Evolutionary conservation across 805 yeast species (phyloP), one percentile per base, ranked within the genome.

Genomic region (Suhomyces faveliae): DNA sequence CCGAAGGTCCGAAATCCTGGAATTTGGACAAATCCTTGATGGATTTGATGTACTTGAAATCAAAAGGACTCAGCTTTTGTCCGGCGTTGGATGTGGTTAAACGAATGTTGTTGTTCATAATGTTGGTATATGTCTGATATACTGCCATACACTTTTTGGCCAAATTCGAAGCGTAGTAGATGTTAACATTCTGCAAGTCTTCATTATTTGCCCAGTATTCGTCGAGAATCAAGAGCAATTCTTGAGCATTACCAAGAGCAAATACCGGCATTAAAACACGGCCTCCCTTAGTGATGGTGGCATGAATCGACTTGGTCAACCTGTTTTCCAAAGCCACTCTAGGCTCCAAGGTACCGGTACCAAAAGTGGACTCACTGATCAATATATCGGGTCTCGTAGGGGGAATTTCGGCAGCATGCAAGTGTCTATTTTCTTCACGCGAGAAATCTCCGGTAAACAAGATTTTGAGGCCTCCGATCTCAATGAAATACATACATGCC

Each of bases 71-170:
- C 23, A 67, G 53, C 42, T 65, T 64, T 29, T 68, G 68, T 15
- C 61, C 57, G 27, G 67, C 55, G 13, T 58, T 60, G 8, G 64
- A 52, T 0, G 87, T 77, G 13, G 63, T 57, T 10, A 90, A 83
- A 53, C 96, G 76, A 45, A 94, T 89, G 50, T 80, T 83, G 57
- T 92, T 97, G 68, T 92, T 94, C 99, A 94, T 94, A 89, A 92
- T 91, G 68, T 88, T 89, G 45, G 95, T 87, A 63, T 92, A 94
- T 0, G 98, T 89, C 64, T 94, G 98, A 63, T 90, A 94, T 3
- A 94, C 98, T 1, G 96, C 95, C 86, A 94, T 85, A 78, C 98
- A 95, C 64, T 90, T 94, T 59, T 89, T 84, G 1, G 99, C 99
- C 58, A 94, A 78, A 44, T 87, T 83, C 0, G 97, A 90, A 0